Evolutionary conservation across 2,329 filamentous ascomycete genomes (phyloP), one percentile per base, ranked within the genome.

Genomic region (Fusarium sp.): DNA sequence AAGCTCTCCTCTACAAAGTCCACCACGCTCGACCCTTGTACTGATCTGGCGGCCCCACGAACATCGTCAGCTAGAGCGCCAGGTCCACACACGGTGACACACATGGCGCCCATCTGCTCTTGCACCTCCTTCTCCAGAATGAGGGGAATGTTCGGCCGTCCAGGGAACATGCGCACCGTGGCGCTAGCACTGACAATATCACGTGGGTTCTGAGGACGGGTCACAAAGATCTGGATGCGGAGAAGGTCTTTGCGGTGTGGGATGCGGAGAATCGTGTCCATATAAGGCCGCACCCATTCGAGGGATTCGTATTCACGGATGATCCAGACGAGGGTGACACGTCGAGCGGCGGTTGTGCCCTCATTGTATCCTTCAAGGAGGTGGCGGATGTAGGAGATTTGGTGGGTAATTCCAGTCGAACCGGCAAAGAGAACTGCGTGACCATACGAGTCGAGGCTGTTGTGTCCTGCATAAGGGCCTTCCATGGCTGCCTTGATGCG

Each of bases 341-440:
- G 87, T 47, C 93, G 88, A 4, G 92, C 92, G 5, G 94, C 93
- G 33, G 93, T 87, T 1, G 88, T 93, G 56, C 87, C 85, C 1
- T 85, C 80, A 49, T 86, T 85, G 74, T 84, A 89, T 4, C 89
- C 89, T 49, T 87, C 78, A 55, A 94, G 83, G 5, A 94, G 80
- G 47, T 95, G 89, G 51, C 88, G 88, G 9, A 97, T 84, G 74
- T 96, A 96, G 31, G 93, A 91, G 27, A 98, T 86, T 73, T 96
- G 93, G 75, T 98, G 94, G 1, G 94, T 97, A 77, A 99, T 98
- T 61, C 95, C 95, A 6, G 95, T 93, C 53, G 94, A 92, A 53
- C 93, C 93, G 11, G 94, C 93, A 72, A 97, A 93, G 53, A 99
- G 88, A 62, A 99, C 85, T 39, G 89, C 88, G 38, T 96, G 95